A percentile compares a stretch with the other conserved stretches of the same genome.
Conservation (phyloP, 1,284 basidiomycete genomes). For the Trametes sp. region DNA sequence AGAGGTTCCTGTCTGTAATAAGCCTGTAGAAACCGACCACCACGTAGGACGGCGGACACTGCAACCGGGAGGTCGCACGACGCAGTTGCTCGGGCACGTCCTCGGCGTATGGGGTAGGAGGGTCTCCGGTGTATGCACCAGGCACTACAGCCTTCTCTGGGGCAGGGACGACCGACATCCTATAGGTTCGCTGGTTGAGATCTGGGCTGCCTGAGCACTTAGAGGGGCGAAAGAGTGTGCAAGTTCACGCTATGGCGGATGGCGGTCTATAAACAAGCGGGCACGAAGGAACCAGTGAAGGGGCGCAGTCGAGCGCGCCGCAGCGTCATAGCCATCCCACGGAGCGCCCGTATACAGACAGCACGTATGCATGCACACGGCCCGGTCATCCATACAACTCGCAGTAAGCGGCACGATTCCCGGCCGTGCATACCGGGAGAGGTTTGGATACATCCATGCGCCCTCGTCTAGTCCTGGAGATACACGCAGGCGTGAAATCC, state of each 20-base stretch:
- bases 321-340: constrained; percentile 1
- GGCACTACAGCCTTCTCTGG: constrained; percentile 22
- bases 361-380: not conserved
- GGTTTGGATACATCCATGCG: too few species aligned
- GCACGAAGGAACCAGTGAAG: not conserved
- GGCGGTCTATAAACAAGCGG: not conserved
- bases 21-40: constrained; percentile 79
- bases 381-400: not conserved
- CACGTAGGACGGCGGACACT: constrained; percentile 78
- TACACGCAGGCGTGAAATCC: not conserved
- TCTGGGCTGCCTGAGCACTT: not conserved
- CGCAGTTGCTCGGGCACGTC: constrained; percentile 54
- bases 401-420: too few species aligned
- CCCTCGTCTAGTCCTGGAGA: too few species aligned
- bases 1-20: constrained; percentile 69
- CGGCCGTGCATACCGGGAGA: too few species aligned
- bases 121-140: constrained; percentile 30
- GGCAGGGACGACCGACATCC: not conserved
- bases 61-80: constrained; percentile 62
- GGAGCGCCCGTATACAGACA: not conserved
- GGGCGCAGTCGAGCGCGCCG: not conserved
- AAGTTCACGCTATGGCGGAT: not conserved
- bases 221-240: not conserved
- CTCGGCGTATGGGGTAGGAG: constrained; percentile 33
- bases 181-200: not conserved